Percentiles rank a stretch among this genome's conserved stretches.
These are phyloP conservation scores for Fraxinus anomala DNA, from an alignment of 257 asterid genomes.

Conservation along the genomic window DNA sequence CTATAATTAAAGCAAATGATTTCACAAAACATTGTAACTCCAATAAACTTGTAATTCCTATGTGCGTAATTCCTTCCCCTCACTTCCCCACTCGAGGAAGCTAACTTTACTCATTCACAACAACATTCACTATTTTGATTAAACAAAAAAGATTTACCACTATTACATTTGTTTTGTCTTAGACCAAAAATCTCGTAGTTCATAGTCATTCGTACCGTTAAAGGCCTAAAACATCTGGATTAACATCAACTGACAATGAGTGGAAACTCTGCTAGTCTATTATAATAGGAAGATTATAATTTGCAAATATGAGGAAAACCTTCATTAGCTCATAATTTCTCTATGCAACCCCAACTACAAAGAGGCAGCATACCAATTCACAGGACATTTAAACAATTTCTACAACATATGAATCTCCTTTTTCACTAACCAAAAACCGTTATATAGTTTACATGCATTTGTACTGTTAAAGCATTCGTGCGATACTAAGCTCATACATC, in stretches of 20 bases:
- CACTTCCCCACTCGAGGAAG: not conserved
- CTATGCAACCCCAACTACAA: not conserved
- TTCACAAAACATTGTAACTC: constrained; percentile 6
- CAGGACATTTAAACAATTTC: not conserved
- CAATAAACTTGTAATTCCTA: constrained; percentile 11
- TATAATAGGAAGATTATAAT: not conserved
- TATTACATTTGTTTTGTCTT: not conserved
- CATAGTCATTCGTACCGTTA: not conserved
- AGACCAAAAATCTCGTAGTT: not conserved
- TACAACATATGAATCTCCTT: not conserved
- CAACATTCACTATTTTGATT: not conserved
- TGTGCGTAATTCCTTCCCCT: constrained; percentile 3
- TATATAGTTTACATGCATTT: not conserved
- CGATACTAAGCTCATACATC: not conserved
- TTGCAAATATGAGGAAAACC: not conserved
- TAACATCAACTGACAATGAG: not conserved
- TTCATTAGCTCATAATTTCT: not conserved
- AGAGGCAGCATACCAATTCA: not conserved
- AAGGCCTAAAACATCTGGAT: not conserved
- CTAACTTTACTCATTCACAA: not conserved
- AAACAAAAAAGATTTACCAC: not conserved
- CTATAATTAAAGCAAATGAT: not conserved
- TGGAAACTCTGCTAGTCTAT: not conserved
- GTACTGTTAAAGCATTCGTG: not conserved
- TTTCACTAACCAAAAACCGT: not conserved